Conservation (phyloP, 257 asterid species). For the Echium plantagineum region DNA sequence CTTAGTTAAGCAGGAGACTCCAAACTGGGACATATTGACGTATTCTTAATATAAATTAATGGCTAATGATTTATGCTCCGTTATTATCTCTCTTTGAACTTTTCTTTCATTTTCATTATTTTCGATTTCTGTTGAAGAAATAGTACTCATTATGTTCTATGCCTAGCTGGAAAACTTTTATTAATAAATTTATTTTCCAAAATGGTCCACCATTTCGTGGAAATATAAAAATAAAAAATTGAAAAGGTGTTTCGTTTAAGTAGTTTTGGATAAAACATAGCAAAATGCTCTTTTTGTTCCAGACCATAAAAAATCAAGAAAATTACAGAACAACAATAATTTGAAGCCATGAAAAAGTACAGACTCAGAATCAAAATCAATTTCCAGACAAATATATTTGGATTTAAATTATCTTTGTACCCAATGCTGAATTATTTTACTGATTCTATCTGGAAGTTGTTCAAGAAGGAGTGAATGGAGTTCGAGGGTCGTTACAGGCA, state of each 20-base stretch:
- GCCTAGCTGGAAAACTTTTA: no score
- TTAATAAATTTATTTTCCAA: no score
- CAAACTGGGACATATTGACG: no score
- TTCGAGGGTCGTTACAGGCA: conserved; percentile 53
- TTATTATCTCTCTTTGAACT: no score
- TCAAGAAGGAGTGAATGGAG: conserved; percentile 47
- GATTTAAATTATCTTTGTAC: conserved; percentile 18
- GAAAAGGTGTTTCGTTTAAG: background rate
- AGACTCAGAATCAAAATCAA: conserved; percentile 16
- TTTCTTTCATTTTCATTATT: no score
- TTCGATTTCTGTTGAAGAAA: no score
- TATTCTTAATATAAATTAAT: no score
- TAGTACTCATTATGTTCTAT: no score
- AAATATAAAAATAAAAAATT: no score
- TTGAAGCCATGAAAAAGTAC: conserved; percentile 14
- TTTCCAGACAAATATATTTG: conserved; percentile 12
- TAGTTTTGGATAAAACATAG: background rate
- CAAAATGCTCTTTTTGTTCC: background rate
- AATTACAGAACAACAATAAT: background rate
- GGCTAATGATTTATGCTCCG: no score
- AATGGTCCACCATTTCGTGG: no score
- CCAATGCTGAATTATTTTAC: conserved; percentile 24
- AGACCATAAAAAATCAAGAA: background rate
- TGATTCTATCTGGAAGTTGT: conserved; percentile 9
- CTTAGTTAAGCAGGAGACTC: no score